Base-by-base conservation (phyloP, 495 filamentous ascomycete genomes). In the Aspergillus homomorphus region DNA sequence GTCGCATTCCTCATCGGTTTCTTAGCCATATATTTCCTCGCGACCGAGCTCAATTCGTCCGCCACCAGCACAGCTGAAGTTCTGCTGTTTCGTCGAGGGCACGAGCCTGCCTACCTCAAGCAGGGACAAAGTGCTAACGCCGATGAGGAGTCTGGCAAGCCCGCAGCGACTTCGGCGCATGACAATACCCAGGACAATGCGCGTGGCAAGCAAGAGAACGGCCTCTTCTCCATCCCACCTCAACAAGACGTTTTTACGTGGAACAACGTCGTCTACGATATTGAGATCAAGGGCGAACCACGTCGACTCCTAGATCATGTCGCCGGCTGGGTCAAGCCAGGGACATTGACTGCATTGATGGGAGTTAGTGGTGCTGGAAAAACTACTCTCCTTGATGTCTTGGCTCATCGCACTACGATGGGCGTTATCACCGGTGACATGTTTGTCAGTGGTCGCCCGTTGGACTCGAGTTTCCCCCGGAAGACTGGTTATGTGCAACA, bases 401-500 rank as follows among this genome's bases (percentile, higher is more conserved):
- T 89, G 8, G 84, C 86, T 0, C 74, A 79, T 51, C 73, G 83
- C 1, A 73, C 74, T 20, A 68, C 69, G 1, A 75, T 81, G 54
- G 81, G 82, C 45, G 72, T 78, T 7, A 72, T 84, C 1, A 75
- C 66, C 12, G 81, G 80, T 23, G 77, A 80, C 20, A 77, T 84
- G 64, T 70, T 82, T 38, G 77, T 84, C 14, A 76, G 82, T 57
- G 80, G 81, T 1, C 60, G 60, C 8, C 64, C 62, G 0, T 63
- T 87, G n/a, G 89, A 92, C 66, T 71, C 77, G 4, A 90, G 87
- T 0, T 96, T 96, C 79, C 89, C 93, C 64, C 84, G 92, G 22
- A 94, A 92, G 74, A 94, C 90, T 2, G 91, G 92, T 8, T 97
- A 96, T 64, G 92, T 93, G 19, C 89, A 97, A 62, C 92, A 97